Base-by-base conservation (phyloP, 106 monocot genomes). In the Dactylorhiza incarnata region DNA sequence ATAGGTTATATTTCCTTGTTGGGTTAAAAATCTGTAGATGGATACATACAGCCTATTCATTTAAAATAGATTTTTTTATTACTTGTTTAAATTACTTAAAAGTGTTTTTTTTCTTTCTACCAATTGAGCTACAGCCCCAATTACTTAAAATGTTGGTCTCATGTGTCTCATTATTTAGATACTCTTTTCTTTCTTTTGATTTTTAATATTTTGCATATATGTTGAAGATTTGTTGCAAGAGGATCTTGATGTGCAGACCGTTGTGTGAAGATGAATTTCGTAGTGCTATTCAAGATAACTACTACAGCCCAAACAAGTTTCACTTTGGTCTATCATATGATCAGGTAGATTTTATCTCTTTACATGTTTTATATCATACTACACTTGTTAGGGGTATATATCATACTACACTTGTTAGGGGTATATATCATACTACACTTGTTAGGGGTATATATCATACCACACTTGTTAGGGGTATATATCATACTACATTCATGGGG, bases 171-270 rank as follows among this genome's bases (percentile, higher is more conserved):
- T 65, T 29, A 5, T 73, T 73, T 12, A 20, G 15, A 72, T 73
- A 11, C 1, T 24, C 24, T 49, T 73, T 73, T 73, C 26, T 51
- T 73, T 49, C 24, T 51, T 51, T 73, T 49, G 23, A 14, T 74
- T 74, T 37, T 29, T 24, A 43, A 43, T 55, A 44, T 16, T 7
- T 9, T 74, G 72, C n/a, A 9, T 53, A 56, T 16, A 22, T 6
- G 74, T 79, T 7, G 50, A 73, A 84, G 85, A 65, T 78, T 81
- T 79, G 73, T 74, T 87, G 79, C 79, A 73, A 74, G 66, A 80
- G 79, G 74, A 45, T 74, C 47, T 80, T 73, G 79, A 80, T 74
- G 48, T 80, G 79, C 66, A 73, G 61, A 20, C 79, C 79, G 24
- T 51, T 80, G n/a, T 50, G 15, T 67, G 79, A 80, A 37, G 65